Percentiles rank a stretch among this genome's conserved stretches.
These are phyloP conservation scores for Fusarium sp. DNA, from an alignment of 2,329 filamentous ascomycete genomes.

Conservation along the genomic window DNA sequence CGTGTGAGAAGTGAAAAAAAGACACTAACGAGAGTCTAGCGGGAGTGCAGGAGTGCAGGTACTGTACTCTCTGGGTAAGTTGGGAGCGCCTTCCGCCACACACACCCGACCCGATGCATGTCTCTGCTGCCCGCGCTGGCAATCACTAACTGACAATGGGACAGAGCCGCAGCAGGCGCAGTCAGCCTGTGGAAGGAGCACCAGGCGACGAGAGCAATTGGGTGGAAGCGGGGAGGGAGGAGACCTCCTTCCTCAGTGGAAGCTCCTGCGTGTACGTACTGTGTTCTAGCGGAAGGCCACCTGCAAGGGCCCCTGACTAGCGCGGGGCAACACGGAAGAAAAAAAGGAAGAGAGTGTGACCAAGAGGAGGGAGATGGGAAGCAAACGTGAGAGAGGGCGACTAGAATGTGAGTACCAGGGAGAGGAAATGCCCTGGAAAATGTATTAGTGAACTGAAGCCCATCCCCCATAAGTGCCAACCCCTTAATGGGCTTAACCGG, in stretches of 20 bases:
- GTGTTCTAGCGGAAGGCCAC: slow-evolving; percentile 31
- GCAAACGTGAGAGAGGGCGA: background rate
- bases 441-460: background rate
- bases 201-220: background rate
- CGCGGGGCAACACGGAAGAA: slow-evolving; percentile 24
- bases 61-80: background rate
- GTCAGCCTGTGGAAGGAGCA: slow-evolving; percentile 1
- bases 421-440: background rate
- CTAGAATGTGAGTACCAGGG: background rate
- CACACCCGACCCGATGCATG: background rate
- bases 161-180: slow-evolving; percentile 24
- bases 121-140: slow-evolving; percentile 3
- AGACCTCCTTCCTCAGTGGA: background rate
- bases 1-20: slow-evolving; percentile 21
- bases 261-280: slow-evolving; percentile 7
- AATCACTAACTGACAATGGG: background rate
- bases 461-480: background rate
- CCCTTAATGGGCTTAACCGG: background rate
- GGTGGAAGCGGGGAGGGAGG: slow-evolving; percentile 6
- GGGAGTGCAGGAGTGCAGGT: slow-evolving; percentile 3
- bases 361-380: background rate
- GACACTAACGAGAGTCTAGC: background rate
- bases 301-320: slow-evolving; percentile 40
- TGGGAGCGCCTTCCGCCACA: slow-evolving; percentile 10
- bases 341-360: background rate